Evolutionary conservation across 2,329 filamentous ascomycete genomes (phyloP).

Genomic region (Trichophyton simii): DNA sequence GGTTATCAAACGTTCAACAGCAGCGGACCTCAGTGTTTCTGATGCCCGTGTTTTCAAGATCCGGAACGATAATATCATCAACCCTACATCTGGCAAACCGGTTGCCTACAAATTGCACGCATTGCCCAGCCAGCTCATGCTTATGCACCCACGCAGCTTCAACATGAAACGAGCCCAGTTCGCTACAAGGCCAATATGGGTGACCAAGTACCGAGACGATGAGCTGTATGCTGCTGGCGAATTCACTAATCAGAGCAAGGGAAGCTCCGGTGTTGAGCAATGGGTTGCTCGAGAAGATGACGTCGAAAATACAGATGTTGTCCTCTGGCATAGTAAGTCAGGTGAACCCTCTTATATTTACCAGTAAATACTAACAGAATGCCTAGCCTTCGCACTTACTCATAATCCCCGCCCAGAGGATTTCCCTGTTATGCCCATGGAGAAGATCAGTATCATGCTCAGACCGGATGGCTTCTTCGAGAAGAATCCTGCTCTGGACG

Average conservation of each 20-base stretch:
- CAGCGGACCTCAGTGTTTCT: constrained; percentile 38
- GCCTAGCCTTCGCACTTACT: constrained; percentile 42
- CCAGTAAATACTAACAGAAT: constrained; percentile 4
- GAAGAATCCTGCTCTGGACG: constrained; percentile 40
- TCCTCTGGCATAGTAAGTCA: constrained; percentile 29
- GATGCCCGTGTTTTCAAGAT: constrained; percentile 47
- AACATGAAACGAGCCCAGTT: constrained; percentile 43
- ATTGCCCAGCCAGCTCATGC: constrained; percentile 46
- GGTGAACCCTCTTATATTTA: constrained; percentile 21
- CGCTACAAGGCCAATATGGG: constrained; percentile 43
- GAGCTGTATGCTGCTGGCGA: constrained; percentile 44
- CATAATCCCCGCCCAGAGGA: constrained; percentile 54
- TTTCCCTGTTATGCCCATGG: constrained; percentile 57
- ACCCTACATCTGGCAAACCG: constrained; percentile 42
- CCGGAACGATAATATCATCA: constrained; percentile 40
- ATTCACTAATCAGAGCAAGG: constrained; percentile 46
- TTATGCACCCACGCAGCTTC: constrained; percentile 38
- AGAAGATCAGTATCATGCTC: constrained; percentile 39
- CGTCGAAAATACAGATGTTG: constrained; percentile 36
- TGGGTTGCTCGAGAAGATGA: constrained; percentile 38
- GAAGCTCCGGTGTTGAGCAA: constrained; percentile 41
- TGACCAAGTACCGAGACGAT: constrained; percentile 42
- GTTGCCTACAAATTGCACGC: constrained; percentile 46
- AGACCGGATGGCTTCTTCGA: constrained; percentile 42
- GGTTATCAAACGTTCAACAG: constrained; percentile 34